Evolutionary conservation across 2,329 filamentous ascomycete species (phyloP).

Genomic region (Aspergillus costaricaensis): DNA sequence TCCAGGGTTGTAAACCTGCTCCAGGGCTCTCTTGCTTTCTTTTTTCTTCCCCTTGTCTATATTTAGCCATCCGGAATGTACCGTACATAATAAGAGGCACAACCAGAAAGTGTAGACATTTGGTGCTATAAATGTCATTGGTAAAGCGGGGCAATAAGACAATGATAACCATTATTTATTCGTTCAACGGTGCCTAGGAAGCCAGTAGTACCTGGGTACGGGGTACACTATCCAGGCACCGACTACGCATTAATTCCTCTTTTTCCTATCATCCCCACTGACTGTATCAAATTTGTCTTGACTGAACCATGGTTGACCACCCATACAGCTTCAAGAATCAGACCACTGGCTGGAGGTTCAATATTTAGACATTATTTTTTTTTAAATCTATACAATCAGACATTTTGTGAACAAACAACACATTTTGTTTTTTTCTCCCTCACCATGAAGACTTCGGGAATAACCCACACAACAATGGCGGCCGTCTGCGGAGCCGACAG

Average conservation of each 20-base stretch:
- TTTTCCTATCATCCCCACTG: slow-evolving; percentile 18
- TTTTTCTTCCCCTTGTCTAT: neutral
- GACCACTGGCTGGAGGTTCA: neutral
- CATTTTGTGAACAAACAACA: too few species aligned
- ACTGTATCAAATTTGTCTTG: slow-evolving; percentile 20
- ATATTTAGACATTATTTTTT: neutral
- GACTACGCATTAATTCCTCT: slow-evolving; percentile 12
- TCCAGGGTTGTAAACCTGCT: neutral
- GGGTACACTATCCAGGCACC: neutral
- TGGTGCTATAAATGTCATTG: neutral
- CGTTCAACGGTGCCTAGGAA: neutral
- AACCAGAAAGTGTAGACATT: neutral
- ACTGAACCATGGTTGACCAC: slow-evolving; percentile 19
- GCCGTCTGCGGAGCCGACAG: neutral
- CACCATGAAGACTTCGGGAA: too few species aligned
- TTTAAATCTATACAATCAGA: too few species aligned
- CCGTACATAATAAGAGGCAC: neutral
- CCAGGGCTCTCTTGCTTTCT: neutral
- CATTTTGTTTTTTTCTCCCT: too few species aligned
- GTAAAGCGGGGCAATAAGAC: neutral
- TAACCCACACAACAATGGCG: neutral
- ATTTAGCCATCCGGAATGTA: neutral
- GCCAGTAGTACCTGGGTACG: neutral
- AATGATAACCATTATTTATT: neutral
- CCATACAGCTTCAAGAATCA: slow-evolving; percentile 5